Evolutionary conservation across 352 stramenopile species (phyloP).

Genomic region (Thalassiosira exigua): DNA sequence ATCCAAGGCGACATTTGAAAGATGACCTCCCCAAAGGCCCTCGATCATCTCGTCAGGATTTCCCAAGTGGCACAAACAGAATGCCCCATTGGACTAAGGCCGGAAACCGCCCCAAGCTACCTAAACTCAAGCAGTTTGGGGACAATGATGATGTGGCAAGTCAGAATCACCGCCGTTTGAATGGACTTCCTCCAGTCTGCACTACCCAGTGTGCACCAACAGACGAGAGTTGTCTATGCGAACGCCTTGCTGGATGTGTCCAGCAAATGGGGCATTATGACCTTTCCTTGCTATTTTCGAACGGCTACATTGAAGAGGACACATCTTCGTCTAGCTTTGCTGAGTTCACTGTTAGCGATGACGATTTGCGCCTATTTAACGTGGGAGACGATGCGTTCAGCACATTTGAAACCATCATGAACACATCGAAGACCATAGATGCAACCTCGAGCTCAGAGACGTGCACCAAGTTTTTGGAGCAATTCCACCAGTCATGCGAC

Average conservation of each 20-base stretch:
- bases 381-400: neutral
- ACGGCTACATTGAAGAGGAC: neutral
- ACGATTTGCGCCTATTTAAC: neutral
- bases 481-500: constrained; percentile 15
- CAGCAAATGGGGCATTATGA: neutral
- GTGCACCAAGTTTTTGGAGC: neutral
- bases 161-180: neutral
- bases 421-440: neutral
- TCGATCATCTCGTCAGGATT: neutral
- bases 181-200: neutral
- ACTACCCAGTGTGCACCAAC: neutral
- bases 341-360: neutral
- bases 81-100: neutral
- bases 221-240: constrained; percentile 10
- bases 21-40: too few relatives aligned
- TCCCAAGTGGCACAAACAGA: neutral
- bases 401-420: neutral
- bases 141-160: too few relatives aligned
- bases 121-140: neutral
- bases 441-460: neutral
- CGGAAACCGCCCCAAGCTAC: neutral
- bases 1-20: too few relatives aligned
- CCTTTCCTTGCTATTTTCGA: neutral
- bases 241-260: constrained; percentile 15
- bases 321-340: neutral